phyloP scores from a whole-genome alignment of 2,329 filamentous ascomycete species.

The Pseudocercospora musae region DNA sequence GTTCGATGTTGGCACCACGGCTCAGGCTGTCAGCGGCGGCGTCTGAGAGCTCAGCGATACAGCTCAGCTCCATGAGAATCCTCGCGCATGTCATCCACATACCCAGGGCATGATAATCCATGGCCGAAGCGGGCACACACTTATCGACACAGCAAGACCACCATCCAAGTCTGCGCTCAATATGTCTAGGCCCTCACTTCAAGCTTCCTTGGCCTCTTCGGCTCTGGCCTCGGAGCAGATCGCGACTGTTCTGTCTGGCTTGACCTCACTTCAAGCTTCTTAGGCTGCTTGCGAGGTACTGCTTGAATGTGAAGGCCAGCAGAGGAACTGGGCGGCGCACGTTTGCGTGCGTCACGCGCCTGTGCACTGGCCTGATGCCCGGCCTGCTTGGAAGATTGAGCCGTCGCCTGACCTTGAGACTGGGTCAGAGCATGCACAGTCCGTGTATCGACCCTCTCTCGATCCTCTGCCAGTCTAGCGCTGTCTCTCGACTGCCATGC shows the following conservation, averaged over 20 bases:
- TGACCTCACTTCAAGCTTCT: conserved; percentile 19
- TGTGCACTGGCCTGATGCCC: not conserved
- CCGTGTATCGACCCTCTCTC: conserved; percentile 5
- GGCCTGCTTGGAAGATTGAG: not conserved
- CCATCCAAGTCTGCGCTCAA: not conserved
- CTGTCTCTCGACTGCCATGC: conserved; percentile 9
- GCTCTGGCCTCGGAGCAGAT: not conserved
- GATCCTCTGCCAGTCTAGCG: conserved; percentile 6
- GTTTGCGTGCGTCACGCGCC: not conserved
- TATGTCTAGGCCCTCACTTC: not conserved
- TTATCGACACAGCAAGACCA: not conserved
- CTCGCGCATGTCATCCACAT: not conserved
- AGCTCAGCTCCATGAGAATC: not conserved
- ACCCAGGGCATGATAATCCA: not conserved
- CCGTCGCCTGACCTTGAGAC: conserved; percentile 2
- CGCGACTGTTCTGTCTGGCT: not conserved
- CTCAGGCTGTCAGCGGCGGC: not conserved
- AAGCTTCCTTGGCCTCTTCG: not conserved
- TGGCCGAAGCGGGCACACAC: not conserved
- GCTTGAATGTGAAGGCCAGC: not conserved
- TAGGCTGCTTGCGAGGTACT: conserved; percentile 17
- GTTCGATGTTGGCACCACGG: conserved; percentile 2
- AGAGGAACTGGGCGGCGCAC: not conserved
- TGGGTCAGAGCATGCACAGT: conserved; percentile 11
- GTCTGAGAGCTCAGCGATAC: not conserved